These are phyloP conservation scores for Fusarium marasasianum DNA, from an alignment of 2,329 filamentous ascomycete species.

Conservation along the genomic window DNA sequence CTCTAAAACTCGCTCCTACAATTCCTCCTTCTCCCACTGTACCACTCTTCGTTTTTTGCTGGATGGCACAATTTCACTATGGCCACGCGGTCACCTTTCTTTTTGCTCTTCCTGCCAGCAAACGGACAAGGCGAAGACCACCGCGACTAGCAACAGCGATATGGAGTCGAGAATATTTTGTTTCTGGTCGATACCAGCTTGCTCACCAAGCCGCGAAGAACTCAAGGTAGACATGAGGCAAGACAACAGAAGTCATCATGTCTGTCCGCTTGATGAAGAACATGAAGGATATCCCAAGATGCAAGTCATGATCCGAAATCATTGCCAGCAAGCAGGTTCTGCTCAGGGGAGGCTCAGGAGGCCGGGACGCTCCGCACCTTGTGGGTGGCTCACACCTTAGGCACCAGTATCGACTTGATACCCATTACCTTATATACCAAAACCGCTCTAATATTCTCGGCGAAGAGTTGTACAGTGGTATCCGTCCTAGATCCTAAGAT, in stretches of 20 bases:
- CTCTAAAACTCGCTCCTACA: neutral
- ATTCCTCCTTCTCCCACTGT: neutral
- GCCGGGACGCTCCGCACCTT: too few relatives aligned
- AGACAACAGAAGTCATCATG: too few relatives aligned
- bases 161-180: neutral
- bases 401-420: neutral
- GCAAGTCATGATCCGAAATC: neutral
- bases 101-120: neutral
- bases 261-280: too few relatives aligned
- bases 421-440: neutral
- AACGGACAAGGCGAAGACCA: neutral
- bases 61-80: neutral
- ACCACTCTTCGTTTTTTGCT: neutral
- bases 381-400: neutral
- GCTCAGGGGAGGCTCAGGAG: neutral
- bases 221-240: too few relatives aligned
- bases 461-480: slow-evolving; percentile 1
- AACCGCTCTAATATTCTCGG: neutral
- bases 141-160: neutral
- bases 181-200: neutral
- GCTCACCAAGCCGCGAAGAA: neutral
- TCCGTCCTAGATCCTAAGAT: neutral
- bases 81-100: too few relatives aligned
- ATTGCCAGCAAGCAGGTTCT: neutral
- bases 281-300: too few relatives aligned